These are phyloP conservation scores for Wilcoxina mikolae DNA, from an alignment of 495 filamentous ascomycete genomes.

Conservation along the genomic window DNA sequence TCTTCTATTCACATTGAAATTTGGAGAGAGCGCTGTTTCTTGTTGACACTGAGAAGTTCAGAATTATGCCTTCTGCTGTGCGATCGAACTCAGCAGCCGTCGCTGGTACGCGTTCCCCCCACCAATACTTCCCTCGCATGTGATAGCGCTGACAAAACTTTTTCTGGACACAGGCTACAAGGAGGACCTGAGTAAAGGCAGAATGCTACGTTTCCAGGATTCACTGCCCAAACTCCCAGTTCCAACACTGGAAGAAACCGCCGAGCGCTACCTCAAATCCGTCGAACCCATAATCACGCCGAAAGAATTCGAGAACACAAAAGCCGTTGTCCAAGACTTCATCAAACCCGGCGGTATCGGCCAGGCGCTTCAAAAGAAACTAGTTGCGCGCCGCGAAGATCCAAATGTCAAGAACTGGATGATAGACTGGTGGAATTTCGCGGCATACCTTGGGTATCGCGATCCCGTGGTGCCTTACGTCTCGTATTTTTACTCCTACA, in stretches of 20 bases:
- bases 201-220: slow-evolving; percentile 92
- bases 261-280: slow-evolving; percentile 80
- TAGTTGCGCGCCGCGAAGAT: slow-evolving; percentile 66
- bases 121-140: neutral
- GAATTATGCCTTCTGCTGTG: neutral
- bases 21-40: slow-evolving; percentile 5
- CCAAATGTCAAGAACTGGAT: slow-evolving; percentile 88
- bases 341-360: slow-evolving; percentile 58
- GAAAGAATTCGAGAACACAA: slow-evolving; percentile 47
- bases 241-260: slow-evolving; percentile 85
- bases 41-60: slow-evolving; percentile 4
- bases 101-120: neutral
- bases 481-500: slow-evolving; percentile 98
- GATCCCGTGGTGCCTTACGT: slow-evolving; percentile 97
- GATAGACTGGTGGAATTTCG: slow-evolving; percentile 92
- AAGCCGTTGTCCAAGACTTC: slow-evolving; percentile 52
- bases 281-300: slow-evolving; percentile 56
- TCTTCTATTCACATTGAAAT: slow-evolving; percentile 8
- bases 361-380: slow-evolving; percentile 71
- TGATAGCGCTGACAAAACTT: neutral
- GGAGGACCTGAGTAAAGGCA: slow-evolving; percentile 79
- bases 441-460: slow-evolving; percentile 80
- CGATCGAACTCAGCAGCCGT: neutral
- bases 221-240: slow-evolving; percentile 85
- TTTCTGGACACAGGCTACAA: slow-evolving; percentile 50